phyloP scores from a whole-genome alignment of 345 rosid species.

The Excoecaria cochinchinensis region DNA sequence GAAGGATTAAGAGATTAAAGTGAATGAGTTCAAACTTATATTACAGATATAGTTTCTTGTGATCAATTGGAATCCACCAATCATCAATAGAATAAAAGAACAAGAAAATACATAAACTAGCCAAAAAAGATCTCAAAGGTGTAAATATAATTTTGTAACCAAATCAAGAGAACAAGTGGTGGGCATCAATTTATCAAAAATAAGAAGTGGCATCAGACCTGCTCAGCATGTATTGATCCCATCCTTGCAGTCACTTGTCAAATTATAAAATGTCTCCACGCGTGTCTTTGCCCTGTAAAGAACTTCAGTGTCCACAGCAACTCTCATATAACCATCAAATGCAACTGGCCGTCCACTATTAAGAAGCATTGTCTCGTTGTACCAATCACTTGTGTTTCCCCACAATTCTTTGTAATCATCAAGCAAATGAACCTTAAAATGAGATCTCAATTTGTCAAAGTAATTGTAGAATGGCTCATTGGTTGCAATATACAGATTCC shows the following conservation, averaged over 20 bases:
- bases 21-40: constrained; percentile 11
- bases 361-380: constrained; percentile 65
- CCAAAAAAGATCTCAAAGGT: constrained; percentile 16
- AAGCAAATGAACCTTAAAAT: constrained; percentile 79
- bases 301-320: constrained; percentile 92
- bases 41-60: constrained; percentile 22
- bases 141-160: constrained; percentile 13
- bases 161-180: constrained; percentile 19
- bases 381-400: constrained; percentile 86
- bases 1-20: not conserved
- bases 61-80: constrained; percentile 20
- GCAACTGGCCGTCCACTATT: constrained; percentile 68
- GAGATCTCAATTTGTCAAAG: constrained; percentile 90
- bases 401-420: constrained; percentile 78
- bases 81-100: constrained; percentile 20
- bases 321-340: constrained; percentile 97
- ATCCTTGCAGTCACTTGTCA: constrained; percentile 86
- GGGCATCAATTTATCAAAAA: constrained; percentile 18
- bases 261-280: constrained; percentile 83
- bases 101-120: constrained; percentile 14
- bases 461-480: constrained; percentile 83
- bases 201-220: constrained; percentile 24
- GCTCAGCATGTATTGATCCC: constrained; percentile 83
- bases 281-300: constrained; percentile 67
- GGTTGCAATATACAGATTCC: constrained; percentile 78